Evolutionary conservation across 2,329 filamentous ascomycete species (phyloP), one percentile per base, ranked within the genome.

Genomic region (Fusarium fracticaudum): DNA sequence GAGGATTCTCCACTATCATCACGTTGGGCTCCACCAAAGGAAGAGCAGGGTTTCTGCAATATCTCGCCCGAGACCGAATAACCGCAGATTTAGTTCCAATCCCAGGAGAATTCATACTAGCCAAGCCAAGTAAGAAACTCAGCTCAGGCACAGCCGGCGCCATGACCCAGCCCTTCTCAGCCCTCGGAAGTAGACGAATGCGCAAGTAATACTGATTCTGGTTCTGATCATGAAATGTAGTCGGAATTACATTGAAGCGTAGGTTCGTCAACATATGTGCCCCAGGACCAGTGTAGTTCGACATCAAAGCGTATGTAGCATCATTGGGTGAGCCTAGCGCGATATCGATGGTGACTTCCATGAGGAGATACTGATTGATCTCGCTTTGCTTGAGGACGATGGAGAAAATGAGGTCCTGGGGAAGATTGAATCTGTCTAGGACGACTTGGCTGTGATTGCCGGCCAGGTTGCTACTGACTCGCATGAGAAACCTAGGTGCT

Each of bases 241-340:
- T 64, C 1, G 62, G 44, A 3, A 60, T 37, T n/a, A 64, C 62
- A 13, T 64, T 60, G 24, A 64, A 60, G 9, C 62, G 62, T 1
- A 64, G 6, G 24, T 64, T 64, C 9, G 54, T 64, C 44, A 60
- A 6, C 62, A 64, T 64, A 1, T 60, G 62, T 11, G 62, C 55
- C 0, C 55, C 62, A 4, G 62, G 62, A 11, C 62, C 62, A 7
- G 62, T 60, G 55, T 64, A 64, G 8, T 60, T 64, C 0, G 54
- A 43, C 45, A 64, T 60, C 24, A 51, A 22, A 13, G 41, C n/a
- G 13, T 60, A 60, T 22, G 18, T n/a, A 2, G n/a, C 12, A 3
- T 64, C 38, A 1, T 3, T 45, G 1, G 44, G 4, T 1, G 31
- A 43, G 0, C 61, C 54, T 1, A 64, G 13, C 0, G 37, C 7